A percentile compares a stretch with the other conserved stretches of the same genome.
Conservation (phyloP, 805 yeast genomes). For the Kazachstania martiniae region DNA sequence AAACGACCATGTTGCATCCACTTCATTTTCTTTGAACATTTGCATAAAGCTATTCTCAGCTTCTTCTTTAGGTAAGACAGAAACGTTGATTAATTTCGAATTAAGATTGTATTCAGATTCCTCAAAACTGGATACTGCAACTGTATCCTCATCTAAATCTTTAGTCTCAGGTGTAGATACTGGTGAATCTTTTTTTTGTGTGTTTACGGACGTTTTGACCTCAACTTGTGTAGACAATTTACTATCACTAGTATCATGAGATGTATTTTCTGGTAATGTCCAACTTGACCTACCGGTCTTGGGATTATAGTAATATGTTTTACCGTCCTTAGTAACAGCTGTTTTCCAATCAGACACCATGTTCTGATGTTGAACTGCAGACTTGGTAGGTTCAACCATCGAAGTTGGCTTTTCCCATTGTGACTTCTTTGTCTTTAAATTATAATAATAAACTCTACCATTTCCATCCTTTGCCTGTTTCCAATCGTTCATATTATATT, state of each 20-base stretch:
- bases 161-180: background rate
- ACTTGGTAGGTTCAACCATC: slow-evolving; percentile 8
- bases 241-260: slow-evolving; percentile 24
- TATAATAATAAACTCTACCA: slow-evolving; percentile 65
- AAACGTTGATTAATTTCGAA: slow-evolving; percentile 23
- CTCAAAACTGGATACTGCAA: slow-evolving; percentile 1
- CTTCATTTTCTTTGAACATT: slow-evolving; percentile 43
- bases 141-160: background rate
- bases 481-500: slow-evolving; percentile 42
- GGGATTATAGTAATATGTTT: slow-evolving; percentile 57
- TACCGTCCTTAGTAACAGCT: slow-evolving; percentile 43
- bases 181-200: background rate
- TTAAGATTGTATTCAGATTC: slow-evolving; percentile 10
- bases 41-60: slow-evolving; percentile 37
- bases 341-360: slow-evolving; percentile 38
- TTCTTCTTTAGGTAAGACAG: slow-evolving; percentile 22
- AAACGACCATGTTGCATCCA: slow-evolving; percentile 72
- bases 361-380: background rate
- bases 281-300: slow-evolving; percentile 61
- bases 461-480: slow-evolving; percentile 49
- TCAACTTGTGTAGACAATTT: background rate
- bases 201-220: slow-evolving; percentile 28
- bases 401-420: slow-evolving; percentile 75
- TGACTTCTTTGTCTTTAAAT: slow-evolving; percentile 52
- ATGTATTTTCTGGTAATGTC: slow-evolving; percentile 40